These are phyloP conservation scores for Beauveria rudraprayagi DNA, from an alignment of 2,329 filamentous ascomycete genomes.

Conservation along the genomic window DNA sequence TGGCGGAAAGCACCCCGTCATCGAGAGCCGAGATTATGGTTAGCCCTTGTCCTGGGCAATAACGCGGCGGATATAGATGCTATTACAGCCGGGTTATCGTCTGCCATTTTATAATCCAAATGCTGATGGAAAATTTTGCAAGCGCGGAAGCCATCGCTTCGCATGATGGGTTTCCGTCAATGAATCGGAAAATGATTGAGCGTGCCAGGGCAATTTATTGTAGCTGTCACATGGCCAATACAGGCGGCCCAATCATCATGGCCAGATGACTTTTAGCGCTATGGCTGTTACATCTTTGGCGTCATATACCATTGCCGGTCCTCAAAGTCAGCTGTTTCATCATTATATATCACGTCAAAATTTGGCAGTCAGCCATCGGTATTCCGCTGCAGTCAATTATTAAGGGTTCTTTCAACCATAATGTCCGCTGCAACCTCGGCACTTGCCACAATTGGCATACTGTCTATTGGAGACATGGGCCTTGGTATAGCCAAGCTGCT, in stretches of 20 bases:
- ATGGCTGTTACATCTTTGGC: neutral
- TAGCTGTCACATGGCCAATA: neutral
- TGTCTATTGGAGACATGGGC: constrained; percentile 50
- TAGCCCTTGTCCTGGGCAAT: neutral
- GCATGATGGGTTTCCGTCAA: neutral
- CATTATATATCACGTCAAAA: neutral
- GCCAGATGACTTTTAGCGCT: neutral
- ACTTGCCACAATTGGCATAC: constrained; percentile 35
- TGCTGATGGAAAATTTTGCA: too few relatives aligned
- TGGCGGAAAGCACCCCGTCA: too few relatives aligned
- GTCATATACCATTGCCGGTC: neutral
- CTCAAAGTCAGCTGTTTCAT: neutral
- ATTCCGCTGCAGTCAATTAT: neutral
- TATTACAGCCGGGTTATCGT: neutral
- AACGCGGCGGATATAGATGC: neutral
- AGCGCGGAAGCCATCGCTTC: neutral
- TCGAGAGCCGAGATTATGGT: neutral
- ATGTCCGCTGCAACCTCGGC: neutral
- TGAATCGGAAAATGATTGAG: neutral
- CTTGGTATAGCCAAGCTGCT: constrained; percentile 42
- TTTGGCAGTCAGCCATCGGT: neutral
- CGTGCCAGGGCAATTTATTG: neutral
- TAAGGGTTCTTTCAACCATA: neutral
- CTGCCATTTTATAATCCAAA: neutral
- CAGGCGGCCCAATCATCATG: neutral